Evolutionary conservation across 2,329 filamentous ascomycete species (phyloP).

Genomic region (Chaetomiaceae sp.): DNA sequence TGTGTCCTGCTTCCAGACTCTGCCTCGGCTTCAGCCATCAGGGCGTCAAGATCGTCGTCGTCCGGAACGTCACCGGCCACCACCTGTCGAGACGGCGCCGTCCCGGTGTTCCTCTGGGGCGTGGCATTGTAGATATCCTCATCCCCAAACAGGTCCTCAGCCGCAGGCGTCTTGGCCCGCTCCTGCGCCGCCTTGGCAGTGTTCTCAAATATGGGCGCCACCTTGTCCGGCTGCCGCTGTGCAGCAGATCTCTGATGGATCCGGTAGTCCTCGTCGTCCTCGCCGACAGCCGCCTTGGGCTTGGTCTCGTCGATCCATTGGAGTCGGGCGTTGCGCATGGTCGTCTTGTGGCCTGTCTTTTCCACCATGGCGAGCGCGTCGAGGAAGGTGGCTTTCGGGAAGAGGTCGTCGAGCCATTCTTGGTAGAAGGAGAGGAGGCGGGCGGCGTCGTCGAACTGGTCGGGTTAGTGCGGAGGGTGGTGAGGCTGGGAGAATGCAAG

Average conservation of each 20-base stretch:
- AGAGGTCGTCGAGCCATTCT: slow-evolving; percentile 93
- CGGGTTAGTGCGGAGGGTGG: neutral
- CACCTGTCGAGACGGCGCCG: neutral
- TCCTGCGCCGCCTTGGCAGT: slow-evolving; percentile 11
- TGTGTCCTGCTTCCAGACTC: slow-evolving; percentile 19
- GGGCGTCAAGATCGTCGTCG: slow-evolving; percentile 46
- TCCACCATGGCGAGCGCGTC: slow-evolving; percentile 89
- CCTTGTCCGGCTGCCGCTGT: slow-evolving; percentile 30
- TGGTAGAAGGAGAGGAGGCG: slow-evolving; percentile 87
- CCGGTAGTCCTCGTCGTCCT: slow-evolving; percentile 32
- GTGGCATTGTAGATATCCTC: slow-evolving; percentile 55
- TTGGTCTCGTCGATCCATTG: slow-evolving; percentile 81
- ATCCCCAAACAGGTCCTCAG: slow-evolving; percentile 39
- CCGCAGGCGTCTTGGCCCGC: slow-evolving; percentile 32
- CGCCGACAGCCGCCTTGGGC: slow-evolving; percentile 38
- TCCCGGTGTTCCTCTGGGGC: slow-evolving; percentile 30
- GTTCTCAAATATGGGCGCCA: slow-evolving; percentile 39
- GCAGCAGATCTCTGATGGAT: slow-evolving; percentile 21
- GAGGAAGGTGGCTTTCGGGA: slow-evolving; percentile 87
- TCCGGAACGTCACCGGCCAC: slow-evolving; percentile 34
- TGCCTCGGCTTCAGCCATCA: slow-evolving; percentile 48
- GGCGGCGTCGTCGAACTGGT: slow-evolving; percentile 75
- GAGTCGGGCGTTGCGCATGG: slow-evolving; percentile 67
- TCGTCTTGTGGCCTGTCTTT: slow-evolving; percentile 82
- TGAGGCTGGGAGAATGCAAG: neutral